A percentile compares a stretch with the other conserved stretches of the same genome.
phyloP scores from a whole-genome alignment of 1,139 yeast genomes.

The Diutina sp. region DNA sequence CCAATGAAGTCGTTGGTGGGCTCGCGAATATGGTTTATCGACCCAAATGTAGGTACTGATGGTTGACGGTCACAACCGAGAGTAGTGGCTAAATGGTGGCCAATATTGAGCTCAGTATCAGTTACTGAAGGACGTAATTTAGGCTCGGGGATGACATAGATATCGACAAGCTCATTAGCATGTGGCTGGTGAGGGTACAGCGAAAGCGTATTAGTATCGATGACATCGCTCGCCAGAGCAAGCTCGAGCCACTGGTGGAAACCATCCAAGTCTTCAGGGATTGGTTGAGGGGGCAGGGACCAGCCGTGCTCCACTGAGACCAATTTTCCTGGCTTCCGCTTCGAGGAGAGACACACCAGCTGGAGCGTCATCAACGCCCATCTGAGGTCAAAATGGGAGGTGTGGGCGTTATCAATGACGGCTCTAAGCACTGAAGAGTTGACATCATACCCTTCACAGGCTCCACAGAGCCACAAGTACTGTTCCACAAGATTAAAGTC shows the following conservation, averaged over 20 bases:
- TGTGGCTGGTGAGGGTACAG: conserved; percentile 21
- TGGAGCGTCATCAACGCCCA: conserved; percentile 27
- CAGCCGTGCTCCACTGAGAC: not conserved
- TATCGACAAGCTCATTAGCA: conserved; percentile 25
- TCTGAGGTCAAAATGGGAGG: conserved; percentile 34
- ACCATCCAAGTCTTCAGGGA: not conserved
- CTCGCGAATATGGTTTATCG: not conserved
- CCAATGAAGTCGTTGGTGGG: not conserved
- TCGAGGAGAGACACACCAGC: conserved; percentile 12
- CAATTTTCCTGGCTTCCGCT: not conserved
- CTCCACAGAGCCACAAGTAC: conserved; percentile 29
- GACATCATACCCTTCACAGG: conserved; percentile 24
- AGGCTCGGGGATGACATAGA: conserved; percentile 16
- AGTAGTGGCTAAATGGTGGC: conserved; percentile 9
- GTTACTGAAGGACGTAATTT: conserved; percentile 11
- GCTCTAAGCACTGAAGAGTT: conserved; percentile 16
- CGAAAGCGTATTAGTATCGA: conserved; percentile 21
- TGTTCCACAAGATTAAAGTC: conserved; percentile 11
- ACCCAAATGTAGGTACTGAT: not conserved
- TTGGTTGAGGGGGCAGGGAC: not conserved
- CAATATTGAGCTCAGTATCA: conserved; percentile 27
- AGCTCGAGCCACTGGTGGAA: conserved; percentile 15
- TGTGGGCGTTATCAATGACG: conserved; percentile 13
- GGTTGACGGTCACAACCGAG: not conserved
- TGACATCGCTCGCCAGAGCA: conserved; percentile 26